Conservation (phyloP, 2,329 filamentous ascomycete species). For the Cladosporium phlei region DNA sequence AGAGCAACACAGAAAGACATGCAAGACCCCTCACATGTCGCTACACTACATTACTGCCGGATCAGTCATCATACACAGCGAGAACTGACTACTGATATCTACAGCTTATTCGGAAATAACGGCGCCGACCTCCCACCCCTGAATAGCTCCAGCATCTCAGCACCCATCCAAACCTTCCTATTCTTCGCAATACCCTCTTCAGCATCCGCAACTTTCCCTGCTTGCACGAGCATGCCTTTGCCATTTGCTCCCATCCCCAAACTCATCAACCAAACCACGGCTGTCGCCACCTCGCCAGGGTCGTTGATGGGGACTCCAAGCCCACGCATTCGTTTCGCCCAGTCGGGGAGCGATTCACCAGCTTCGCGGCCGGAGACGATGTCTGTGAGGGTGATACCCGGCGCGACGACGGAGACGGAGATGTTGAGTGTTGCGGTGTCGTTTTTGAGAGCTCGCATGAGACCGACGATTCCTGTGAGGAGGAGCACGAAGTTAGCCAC, state of each 20-base stretch:
- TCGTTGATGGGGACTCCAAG: slow-evolving; percentile 46
- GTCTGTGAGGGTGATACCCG: slow-evolving; percentile 46
- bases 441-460: slow-evolving; percentile 47
- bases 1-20: too few relatives aligned
- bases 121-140: slow-evolving; percentile 38
- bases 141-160: slow-evolving; percentile 48
- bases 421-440: slow-evolving; percentile 45
- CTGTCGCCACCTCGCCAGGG: slow-evolving; percentile 40
- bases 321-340: slow-evolving; percentile 41
- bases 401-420: slow-evolving; percentile 44
- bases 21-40: too few relatives aligned
- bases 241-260: slow-evolving; percentile 42
- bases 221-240: slow-evolving; percentile 44
- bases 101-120: slow-evolving; percentile 30
- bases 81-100: too few relatives aligned
- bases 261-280: slow-evolving; percentile 43
- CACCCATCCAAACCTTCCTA: slow-evolving; percentile 46
- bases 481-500: not conserved
- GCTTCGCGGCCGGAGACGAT: slow-evolving; percentile 36
- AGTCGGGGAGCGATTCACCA: slow-evolving; percentile 34
- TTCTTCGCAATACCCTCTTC: slow-evolving; percentile 44
- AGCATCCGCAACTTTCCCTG: slow-evolving; percentile 39
- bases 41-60: too few relatives aligned
- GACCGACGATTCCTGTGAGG: slow-evolving; percentile 39
- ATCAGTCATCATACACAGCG: too few relatives aligned